Evolutionary conservation across 176 grass and related monocot species (phyloP).

Genomic region (Hyparrhenia diplandra): DNA sequence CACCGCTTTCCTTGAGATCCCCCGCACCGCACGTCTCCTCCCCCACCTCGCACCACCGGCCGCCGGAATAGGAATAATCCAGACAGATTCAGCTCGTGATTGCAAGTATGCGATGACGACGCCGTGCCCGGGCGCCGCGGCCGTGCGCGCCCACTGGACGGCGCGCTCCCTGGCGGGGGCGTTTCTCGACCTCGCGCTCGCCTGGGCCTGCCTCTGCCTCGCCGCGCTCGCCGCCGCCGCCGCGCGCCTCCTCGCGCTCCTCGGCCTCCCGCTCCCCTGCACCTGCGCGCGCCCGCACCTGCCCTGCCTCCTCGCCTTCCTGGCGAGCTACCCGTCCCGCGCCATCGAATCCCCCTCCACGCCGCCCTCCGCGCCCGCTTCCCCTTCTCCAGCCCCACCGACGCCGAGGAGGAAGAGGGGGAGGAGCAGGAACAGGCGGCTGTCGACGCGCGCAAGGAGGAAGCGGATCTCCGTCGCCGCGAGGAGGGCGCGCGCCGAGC

Average conservation of each 20-base stretch:
- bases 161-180: constrained; percentile 38
- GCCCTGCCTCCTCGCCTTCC: constrained; percentile 32
- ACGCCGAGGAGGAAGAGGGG: not conserved
- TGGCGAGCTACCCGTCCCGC: constrained; percentile 25
- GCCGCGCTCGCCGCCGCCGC: constrained; percentile 25
- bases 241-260: constrained; percentile 12
- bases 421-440: not conserved
- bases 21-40: not conserved
- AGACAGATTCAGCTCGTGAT: not conserved
- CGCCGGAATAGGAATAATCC: not conserved
- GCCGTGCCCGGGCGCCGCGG: constrained; percentile 35
- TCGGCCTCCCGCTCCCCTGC: constrained; percentile 43
- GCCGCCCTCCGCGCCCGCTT: constrained; percentile 40
- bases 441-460: not conserved
- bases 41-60: not conserved
- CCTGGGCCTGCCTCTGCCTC: constrained; percentile 52
- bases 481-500: constrained; percentile 41
- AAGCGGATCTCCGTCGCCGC: constrained; percentile 20
- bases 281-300: constrained; percentile 46
- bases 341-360: constrained; percentile 28
- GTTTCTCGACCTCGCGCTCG: constrained; percentile 42
- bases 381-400: constrained; percentile 17
- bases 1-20: not conserved
- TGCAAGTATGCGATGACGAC: constrained; percentile 21
- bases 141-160: constrained; percentile 40